These are phyloP conservation scores for Filosporella fistucella DNA, from an alignment of 495 filamentous ascomycete species.

Conservation along the genomic window DNA sequence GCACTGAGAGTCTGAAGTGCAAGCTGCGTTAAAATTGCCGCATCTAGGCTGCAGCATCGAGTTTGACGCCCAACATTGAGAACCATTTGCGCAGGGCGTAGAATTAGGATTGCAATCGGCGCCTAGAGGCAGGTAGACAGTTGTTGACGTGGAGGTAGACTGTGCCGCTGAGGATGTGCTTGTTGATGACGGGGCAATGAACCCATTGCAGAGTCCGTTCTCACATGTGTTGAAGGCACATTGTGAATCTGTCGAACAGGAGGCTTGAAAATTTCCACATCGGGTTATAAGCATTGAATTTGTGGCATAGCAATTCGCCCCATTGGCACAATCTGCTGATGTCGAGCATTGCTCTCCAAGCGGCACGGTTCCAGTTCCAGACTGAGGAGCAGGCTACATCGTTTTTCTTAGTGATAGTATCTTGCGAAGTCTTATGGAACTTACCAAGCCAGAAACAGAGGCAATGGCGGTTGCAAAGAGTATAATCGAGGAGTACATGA, in stretches of 20 bases:
- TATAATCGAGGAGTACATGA: neutral
- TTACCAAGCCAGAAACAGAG: neutral
- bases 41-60: conserved; percentile 3
- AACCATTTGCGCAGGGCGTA: conserved; percentile 4
- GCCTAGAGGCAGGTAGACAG: conserved; percentile 3
- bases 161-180: neutral
- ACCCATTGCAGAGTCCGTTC: conserved; percentile 8
- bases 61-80: conserved; percentile 2
- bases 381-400: too few species aligned
- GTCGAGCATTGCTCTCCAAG: neutral
- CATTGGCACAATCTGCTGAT: conserved; percentile 2
- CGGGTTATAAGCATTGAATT: neutral
- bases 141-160: neutral
- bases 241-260: conserved; percentile 1
- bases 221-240: conserved; percentile 10
- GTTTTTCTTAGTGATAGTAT: too few species aligned
- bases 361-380: neutral
- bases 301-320: conserved; percentile 5
- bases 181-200: neutral
- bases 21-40: conserved; percentile 9
- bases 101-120: neutral
- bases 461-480: neutral
- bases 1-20: conserved; percentile 5
- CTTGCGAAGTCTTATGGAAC: neutral
- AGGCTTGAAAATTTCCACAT: conserved; percentile 11